Base-by-base conservation (phyloP, 225 moss, liverwort and hornwort genomes). In the Physcomitrium patens region DNA sequence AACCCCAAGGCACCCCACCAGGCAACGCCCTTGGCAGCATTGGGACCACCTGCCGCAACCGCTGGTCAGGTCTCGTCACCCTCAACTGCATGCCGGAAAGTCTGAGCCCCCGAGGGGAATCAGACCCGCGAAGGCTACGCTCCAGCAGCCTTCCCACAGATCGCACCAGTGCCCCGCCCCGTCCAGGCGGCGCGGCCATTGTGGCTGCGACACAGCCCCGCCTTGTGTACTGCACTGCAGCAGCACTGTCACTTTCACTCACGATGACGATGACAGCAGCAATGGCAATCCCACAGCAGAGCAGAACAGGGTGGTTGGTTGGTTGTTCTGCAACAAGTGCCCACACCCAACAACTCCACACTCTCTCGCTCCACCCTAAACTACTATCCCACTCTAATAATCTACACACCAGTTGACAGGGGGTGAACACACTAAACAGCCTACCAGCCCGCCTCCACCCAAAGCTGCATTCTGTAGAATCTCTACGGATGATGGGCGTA, bases 131-230 rank as follows among this genome's bases (percentile, higher is more conserved):
- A 31, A 31, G 31, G 31, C 31, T 31, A 31, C 74, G 80, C 26
- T 77, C 69, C 18, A 78, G 44, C 67, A 81, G 56, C 75, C 47
- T 63, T 37, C 63, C 78, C 49, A 78, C 14, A 47, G 84, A 73
- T 42, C 84, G 60, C 58, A 77, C 55, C 60, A 64, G 53, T 54
- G 61, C 74, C 62, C 67, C 27, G 16, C 70, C 16, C 42, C 65
- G 51, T 65, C 80, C 19, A 23, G 70, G 65, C 47, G 74, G 60
- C 72, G 37, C 63, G 42, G 43, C 70, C 80, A 80, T 80, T 26
- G 0, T 31, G 5, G 31, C 31, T 31, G 31, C 31, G 31, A n/a
- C n/a, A 31, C 31, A 31, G 31, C 31, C 31, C 5, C 31, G 31
- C 31, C 31, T 31, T 31, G 31, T n/a, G n/a, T n/a, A n/a, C n/a